These are phyloP conservation scores for Tolypocladium nubicola DNA, from an alignment of 2,329 filamentous ascomycete species.

Conservation along the genomic window DNA sequence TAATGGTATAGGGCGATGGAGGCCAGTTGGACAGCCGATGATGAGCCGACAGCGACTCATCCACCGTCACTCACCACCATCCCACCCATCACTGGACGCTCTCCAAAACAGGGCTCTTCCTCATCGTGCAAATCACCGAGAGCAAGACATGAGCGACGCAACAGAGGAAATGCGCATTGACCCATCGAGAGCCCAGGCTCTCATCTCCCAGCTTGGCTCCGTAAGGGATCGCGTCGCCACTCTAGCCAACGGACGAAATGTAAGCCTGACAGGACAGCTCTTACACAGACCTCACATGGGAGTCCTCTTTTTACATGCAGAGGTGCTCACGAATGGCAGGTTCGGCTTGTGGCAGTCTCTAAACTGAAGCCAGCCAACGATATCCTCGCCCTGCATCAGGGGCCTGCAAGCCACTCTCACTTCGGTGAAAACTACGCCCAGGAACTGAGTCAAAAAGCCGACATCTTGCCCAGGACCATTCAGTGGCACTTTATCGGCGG, in stretches of 20 bases:
- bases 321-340: slow-evolving; percentile 28
- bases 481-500: slow-evolving; percentile 96
- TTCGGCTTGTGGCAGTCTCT: slow-evolving; percentile 86
- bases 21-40: slow-evolving; percentile 15
- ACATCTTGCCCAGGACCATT: slow-evolving; percentile 64
- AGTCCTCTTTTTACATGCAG: background rate
- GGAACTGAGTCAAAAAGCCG: slow-evolving; percentile 79
- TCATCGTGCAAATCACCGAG: background rate
- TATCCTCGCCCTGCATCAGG: slow-evolving; percentile 69
- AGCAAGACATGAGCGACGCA: slow-evolving; percentile 29
- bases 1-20: background rate
- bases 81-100: background rate
- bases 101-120: background rate
- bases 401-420: slow-evolving; percentile 52
- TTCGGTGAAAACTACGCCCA: slow-evolving; percentile 97
- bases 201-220: slow-evolving; percentile 50
- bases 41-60: slow-evolving; percentile 16
- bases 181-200: slow-evolving; percentile 47
- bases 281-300: background rate
- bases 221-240: slow-evolving; percentile 48
- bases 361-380: slow-evolving; percentile 93
- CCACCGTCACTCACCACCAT: background rate
- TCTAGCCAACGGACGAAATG: slow-evolving; percentile 41
- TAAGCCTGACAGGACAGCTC: slow-evolving; percentile 21
- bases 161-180: slow-evolving; percentile 49